Percentiles rank a stretch among this genome's conserved stretches.
These are phyloP conservation scores for Kregervanrija pseudodelftensis DNA, from an alignment of 805 yeast genomes.

Conservation along the genomic window DNA sequence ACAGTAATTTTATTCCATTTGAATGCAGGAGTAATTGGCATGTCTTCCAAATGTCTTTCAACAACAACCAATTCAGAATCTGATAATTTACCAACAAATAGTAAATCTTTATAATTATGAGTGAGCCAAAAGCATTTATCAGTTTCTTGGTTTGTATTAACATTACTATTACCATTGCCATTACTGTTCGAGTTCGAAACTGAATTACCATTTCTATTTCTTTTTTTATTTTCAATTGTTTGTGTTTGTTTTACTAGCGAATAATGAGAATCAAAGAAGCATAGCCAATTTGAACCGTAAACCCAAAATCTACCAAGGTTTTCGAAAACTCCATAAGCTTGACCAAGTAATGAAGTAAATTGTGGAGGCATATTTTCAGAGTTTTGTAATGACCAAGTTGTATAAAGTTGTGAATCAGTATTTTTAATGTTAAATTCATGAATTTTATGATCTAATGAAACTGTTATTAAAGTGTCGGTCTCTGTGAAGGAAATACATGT, in stretches of 20 bases:
- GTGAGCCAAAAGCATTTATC: conserved; percentile 63
- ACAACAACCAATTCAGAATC: conserved; percentile 57
- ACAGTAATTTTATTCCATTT: conserved; percentile 44
- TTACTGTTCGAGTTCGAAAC: conserved; percentile 11
- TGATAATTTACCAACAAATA: conserved; percentile 50
- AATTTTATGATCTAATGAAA: conserved; percentile 68
- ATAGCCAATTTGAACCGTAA: conserved; percentile 82
- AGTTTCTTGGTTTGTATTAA: conserved; percentile 17
- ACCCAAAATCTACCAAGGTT: conserved; percentile 56
- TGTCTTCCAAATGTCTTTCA: conserved; percentile 63
- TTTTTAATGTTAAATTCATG: conserved; percentile 51
- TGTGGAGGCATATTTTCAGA: conserved; percentile 67
- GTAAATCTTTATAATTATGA: conserved; percentile 64
- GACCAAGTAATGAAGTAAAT: conserved; percentile 50
- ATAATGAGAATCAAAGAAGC: conserved; percentile 53
- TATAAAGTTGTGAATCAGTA: conserved; percentile 31
- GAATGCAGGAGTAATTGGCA: conserved; percentile 57
- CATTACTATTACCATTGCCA: conserved; percentile 5
- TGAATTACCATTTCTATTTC: conserved; percentile 26
- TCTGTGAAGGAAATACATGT: conserved; percentile 54
- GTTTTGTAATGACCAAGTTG: conserved; percentile 76
- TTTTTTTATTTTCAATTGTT: conserved; percentile 19
- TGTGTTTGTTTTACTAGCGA: neutral
- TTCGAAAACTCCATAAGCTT: conserved; percentile 64
- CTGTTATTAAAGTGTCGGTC: conserved; percentile 44